phyloP scores from a whole-genome alignment of 2,329 filamentous ascomycete species.

The Aspergillus hiratsukae region DNA sequence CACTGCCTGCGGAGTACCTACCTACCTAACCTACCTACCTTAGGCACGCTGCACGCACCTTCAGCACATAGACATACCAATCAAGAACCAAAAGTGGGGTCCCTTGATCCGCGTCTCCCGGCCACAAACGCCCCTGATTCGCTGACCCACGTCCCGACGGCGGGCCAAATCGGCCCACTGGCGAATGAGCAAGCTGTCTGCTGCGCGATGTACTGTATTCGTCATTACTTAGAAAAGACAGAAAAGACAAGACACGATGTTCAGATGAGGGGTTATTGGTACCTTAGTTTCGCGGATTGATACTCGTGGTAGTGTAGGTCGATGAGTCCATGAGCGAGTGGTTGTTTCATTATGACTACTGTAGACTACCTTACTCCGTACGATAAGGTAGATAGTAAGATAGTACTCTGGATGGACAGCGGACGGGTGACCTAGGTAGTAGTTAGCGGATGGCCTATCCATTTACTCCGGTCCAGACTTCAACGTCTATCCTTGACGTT shows the following conservation, averaged over 20 bases:
- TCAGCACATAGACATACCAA: neutral
- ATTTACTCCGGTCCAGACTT: no score
- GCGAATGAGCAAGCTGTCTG: neutral
- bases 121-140: neutral
- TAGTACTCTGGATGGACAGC: neutral
- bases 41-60: no score
- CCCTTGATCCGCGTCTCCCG: neutral
- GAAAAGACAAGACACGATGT: neutral
- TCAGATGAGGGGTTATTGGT: no score
- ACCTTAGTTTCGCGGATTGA: no score
- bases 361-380: neutral
- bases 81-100: neutral
- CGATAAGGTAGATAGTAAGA: neutral
- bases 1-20: neutral
- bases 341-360: neutral
- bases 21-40: neutral
- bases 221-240: neutral
- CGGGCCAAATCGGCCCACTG: neutral
- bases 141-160: neutral
- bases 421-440: neutral
- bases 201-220: neutral
- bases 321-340: neutral
- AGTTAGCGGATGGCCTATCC: no score
- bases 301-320: neutral
- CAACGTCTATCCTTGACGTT: neutral